These are phyloP conservation scores for Microbotryum intermedium DNA, from an alignment of 1,284 basidiomycete genomes.

Conservation along the genomic window DNA sequence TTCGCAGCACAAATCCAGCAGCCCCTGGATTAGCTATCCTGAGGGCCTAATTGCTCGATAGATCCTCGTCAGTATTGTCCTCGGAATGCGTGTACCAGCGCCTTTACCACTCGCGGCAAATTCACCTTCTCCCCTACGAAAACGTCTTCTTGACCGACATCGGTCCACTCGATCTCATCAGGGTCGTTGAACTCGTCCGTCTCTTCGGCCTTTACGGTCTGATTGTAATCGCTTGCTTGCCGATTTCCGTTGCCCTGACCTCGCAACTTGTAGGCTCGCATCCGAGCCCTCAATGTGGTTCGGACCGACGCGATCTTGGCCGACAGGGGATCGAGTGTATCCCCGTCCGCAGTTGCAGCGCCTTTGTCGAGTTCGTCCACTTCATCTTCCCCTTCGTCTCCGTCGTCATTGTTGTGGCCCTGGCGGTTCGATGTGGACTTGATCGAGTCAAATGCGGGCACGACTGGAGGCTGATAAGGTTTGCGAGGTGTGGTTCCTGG, in stretches of 20 bases:
- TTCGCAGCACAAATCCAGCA: slow-evolving; percentile 60
- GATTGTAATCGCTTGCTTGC: slow-evolving; percentile 53
- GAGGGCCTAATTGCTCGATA: slow-evolving; percentile 50
- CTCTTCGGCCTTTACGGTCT: slow-evolving; percentile 54
- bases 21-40: slow-evolving; percentile 58
- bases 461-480: no score
- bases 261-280: slow-evolving; percentile 79
- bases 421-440: no score
- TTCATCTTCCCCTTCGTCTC: no score
- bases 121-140: slow-evolving; percentile 63
- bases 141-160: slow-evolving; percentile 43
- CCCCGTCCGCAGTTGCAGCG: no score
- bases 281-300: slow-evolving; percentile 65
- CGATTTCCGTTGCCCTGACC: slow-evolving; percentile 67
- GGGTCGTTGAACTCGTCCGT: slow-evolving; percentile 73
- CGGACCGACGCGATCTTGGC: slow-evolving; percentile 60
- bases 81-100: not conserved
- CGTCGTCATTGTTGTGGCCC: no score
- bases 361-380: no score
- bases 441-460: no score
- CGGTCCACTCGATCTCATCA: slow-evolving; percentile 70
- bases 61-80: not conserved
- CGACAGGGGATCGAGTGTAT: slow-evolving; percentile 7
- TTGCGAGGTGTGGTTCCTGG: no score
- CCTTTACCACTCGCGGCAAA: not conserved